Base-by-base conservation (phyloP, 1,139 yeast genomes). In the Spathaspora sp. region DNA sequence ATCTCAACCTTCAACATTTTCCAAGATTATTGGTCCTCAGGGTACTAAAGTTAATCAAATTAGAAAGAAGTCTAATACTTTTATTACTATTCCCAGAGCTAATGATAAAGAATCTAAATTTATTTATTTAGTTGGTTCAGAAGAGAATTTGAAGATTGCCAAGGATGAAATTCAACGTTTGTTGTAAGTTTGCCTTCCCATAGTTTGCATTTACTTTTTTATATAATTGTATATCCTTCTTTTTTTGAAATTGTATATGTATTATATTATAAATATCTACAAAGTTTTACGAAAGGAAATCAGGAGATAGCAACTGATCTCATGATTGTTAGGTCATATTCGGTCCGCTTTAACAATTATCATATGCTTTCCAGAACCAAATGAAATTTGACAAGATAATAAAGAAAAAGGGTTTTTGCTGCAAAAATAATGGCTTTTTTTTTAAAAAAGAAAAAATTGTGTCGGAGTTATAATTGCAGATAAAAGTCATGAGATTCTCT, bases 21-120 rank as follows among this genome's bases (percentile, higher is more conserved):
- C 86, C 48, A 78, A 76, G 63, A 74, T 89, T 43, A 78, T 89
- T 56, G 97, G 97, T 6, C 83, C 89, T 18, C 84, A 81, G 56
- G 97, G 97, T 42, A 67, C 83, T 31, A 82, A 79, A 54, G 76
- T 89, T 57, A 82, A 78, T 58, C 71, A 71, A 52, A 78, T 89
- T 49, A 82, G 95, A 67, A 71, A 70, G 38, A 71, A 76, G 51
- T 70, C 86, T 17, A 81, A 78, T 38, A 74, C 86, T 44, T 75
- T 80, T 51, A 79, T 88, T 54, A 74, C 75, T 45, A 81, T 87
- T 47, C 95, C 95, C 53, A 80, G 81, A 66, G 66, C 72, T 34
- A 68, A 64, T 47, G 86, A 83, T 51, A 72, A 74, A 53, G 66
- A 41, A 36, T 34, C 54, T 20, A 55, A 63, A 27, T 65, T 52